Evolutionary conservation across 164 flowering plant genomes (phyloP).

Genomic region (Piper longum): DNA sequence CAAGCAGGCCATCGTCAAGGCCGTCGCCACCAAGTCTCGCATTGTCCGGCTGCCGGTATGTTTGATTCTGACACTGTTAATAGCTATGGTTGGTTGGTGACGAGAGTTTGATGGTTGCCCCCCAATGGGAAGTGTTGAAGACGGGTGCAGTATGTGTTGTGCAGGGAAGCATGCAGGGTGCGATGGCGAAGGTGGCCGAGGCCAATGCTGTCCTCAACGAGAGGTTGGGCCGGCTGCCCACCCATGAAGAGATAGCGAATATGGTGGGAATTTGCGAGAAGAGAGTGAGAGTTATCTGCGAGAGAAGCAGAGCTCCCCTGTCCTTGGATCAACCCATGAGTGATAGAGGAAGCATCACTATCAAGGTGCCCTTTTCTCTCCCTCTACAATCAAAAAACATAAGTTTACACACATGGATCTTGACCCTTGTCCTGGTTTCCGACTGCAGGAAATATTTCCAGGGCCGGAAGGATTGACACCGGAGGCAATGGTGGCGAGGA

Average conservation of each 20-base stretch:
- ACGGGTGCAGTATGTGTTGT: conserved; percentile 27
- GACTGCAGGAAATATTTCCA: conserved; percentile 34
- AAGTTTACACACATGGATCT: neutral
- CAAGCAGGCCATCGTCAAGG: conserved; percentile 43
- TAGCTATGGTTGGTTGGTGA: no score
- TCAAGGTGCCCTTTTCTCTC: conserved; percentile 24
- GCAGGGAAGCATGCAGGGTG: conserved; percentile 38
- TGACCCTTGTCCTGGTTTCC: neutral
- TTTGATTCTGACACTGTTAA: no score
- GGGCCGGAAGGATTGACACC: conserved; percentile 46
- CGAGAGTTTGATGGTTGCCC: neutral
- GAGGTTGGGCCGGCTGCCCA: conserved; percentile 28
- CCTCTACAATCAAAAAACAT: neutral
- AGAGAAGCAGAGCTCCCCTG: conserved; percentile 31
- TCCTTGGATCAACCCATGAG: conserved; percentile 33
- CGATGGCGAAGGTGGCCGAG: conserved; percentile 37
- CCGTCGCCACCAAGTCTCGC: conserved; percentile 39
- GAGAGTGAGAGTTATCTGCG: conserved; percentile 21
- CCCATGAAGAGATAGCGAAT: conserved; percentile 36
- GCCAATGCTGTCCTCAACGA: conserved; percentile 23
- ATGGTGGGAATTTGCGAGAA: conserved; percentile 14
- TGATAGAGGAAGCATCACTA: conserved; percentile 24
- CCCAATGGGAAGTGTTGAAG: neutral
- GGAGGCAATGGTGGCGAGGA: conserved; percentile 28
- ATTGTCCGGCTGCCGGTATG: conserved; percentile 45